Base-by-base conservation (phyloP, 129 eudicot genomes). In the Flaveria sonorensis region DNA sequence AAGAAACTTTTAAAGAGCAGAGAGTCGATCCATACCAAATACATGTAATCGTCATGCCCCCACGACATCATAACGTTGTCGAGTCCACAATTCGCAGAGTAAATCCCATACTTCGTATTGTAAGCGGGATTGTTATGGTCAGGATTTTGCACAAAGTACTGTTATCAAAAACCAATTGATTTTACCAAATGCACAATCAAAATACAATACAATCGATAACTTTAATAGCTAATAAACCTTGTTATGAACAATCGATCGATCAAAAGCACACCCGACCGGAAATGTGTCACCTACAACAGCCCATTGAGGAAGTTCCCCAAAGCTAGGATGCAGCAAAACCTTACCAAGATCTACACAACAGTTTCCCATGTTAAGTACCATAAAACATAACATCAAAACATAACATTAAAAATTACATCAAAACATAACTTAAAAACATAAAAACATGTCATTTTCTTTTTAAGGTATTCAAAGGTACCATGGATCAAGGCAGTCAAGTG, bases 21-120 rank as follows among this genome's bases (percentile, higher is more conserved):
- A 23, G 39, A 9, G 36, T 63, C 10, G 60, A 15, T 65, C 36
- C 9, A 36, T 89, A 91, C 97, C 98, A 93, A 39, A 55, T 89
- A 93, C 98, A 93, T 93, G 83, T 93, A 91, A 83, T 94, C 98
- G 45, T 89, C 97, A 67, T 94, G 98, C 47, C 98, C 98, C 96
- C 96, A 94, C 23, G 98, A 94, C 92, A 94, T 83, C 81, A 87
- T 39, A 4, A 94, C 90, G 15, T 87, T 89, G 71, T 91, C 87
- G 2, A 94, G 90, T 67, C 98, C 98, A 82, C 97, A 87, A 6
- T 89, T 93, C 65, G 91, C 77, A 10, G 85, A 62, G 79, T 93
- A 91, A 23, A 87, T 82, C 60, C 98, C 98, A 63, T 55, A 67
- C 52, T 89, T 84, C 43, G 92, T 82, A 77, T 85, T 93, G 81